These are phyloP conservation scores for Sporisorium reilianum DNA, from an alignment of 1,284 basidiomycete genomes.

Conservation along the genomic window DNA sequence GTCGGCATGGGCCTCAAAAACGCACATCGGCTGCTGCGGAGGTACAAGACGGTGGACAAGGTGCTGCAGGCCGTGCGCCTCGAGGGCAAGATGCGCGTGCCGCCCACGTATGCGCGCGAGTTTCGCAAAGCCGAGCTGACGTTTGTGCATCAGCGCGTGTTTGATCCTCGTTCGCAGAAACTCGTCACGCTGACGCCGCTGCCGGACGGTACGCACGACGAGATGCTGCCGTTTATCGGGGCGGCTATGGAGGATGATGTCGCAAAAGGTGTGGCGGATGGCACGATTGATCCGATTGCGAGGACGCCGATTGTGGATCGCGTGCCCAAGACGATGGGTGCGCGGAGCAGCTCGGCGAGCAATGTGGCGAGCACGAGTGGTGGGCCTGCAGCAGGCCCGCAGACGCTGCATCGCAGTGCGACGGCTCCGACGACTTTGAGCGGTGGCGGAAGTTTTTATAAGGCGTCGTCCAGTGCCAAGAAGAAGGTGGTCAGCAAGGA, in stretches of 20 bases:
- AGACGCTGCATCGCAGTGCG: slow-evolving; percentile 22
- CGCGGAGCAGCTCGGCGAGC: slow-evolving; percentile 24
- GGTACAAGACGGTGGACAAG: slow-evolving; percentile 87
- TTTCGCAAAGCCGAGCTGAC: slow-evolving; percentile 84
- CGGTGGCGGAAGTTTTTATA: slow-evolving; percentile 18
- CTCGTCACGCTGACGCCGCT: slow-evolving; percentile 59
- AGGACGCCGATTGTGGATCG: slow-evolving; percentile 74
- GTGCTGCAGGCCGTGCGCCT: slow-evolving; percentile 82
- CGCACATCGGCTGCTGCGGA: slow-evolving; percentile 84
- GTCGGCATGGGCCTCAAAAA: slow-evolving; percentile 77
- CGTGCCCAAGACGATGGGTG: slow-evolving; percentile 15
- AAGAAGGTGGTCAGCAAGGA: slow-evolving; percentile 43
- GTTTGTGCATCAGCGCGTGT: slow-evolving; percentile 94
- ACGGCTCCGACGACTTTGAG: slow-evolving; percentile 19
- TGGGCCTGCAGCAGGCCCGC: background rate
- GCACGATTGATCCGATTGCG: slow-evolving; percentile 83
- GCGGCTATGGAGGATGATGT: slow-evolving; percentile 57
- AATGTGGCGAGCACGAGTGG: slow-evolving; percentile 7
- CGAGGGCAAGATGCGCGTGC: slow-evolving; percentile 87
- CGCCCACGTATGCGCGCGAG: slow-evolving; percentile 75
- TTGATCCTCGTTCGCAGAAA: slow-evolving; percentile 75
- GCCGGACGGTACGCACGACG: slow-evolving; percentile 50
- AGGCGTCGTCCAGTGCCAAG: slow-evolving; percentile 8
- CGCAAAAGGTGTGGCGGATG: slow-evolving; percentile 77
- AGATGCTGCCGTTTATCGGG: slow-evolving; percentile 62